Evolutionary conservation across 2,329 filamentous ascomycete species (phyloP).

Genomic region (Fusarium xyrophilum): DNA sequence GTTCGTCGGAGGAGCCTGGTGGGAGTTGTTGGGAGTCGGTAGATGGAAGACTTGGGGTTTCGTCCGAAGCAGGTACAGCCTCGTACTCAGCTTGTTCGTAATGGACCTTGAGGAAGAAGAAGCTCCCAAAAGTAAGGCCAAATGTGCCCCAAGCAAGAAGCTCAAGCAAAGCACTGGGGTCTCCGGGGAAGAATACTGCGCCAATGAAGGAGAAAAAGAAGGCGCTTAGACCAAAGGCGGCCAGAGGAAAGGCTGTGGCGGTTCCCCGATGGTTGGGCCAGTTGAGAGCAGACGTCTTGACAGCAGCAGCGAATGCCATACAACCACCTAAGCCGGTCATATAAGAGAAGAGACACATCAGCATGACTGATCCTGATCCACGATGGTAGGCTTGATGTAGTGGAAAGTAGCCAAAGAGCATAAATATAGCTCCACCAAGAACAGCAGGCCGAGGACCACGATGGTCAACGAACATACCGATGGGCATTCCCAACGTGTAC

Average conservation of each 20-base stretch:
- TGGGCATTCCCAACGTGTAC: constrained; percentile 88
- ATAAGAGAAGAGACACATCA: constrained; percentile 83
- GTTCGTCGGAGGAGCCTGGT: constrained; percentile 52
- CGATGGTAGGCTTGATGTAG: constrained; percentile 79
- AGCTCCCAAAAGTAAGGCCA: constrained; percentile 74
- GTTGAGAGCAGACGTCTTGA: constrained; percentile 88
- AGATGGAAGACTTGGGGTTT: constrained; percentile 17
- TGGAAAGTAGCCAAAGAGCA: constrained; percentile 85
- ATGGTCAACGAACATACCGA: constrained; percentile 85
- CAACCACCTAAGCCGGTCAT: constrained; percentile 89
- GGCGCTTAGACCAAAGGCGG: constrained; percentile 91
- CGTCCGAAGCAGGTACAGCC: constrained; percentile 54
- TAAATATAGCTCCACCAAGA: constrained; percentile 72
- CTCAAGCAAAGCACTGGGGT: constrained; percentile 81
- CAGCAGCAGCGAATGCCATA: constrained; percentile 84
- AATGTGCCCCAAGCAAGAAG: constrained; percentile 83
- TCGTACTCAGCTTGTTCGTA: constrained; percentile 64
- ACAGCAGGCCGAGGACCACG: constrained; percentile 82
- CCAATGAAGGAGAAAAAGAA: constrained; percentile 93
- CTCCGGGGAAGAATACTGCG: constrained; percentile 78
- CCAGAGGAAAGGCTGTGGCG: constrained; percentile 90
- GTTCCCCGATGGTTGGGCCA: constrained; percentile 92
- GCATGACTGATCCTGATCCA: constrained; percentile 64
- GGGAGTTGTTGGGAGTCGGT: constrained; percentile 48
- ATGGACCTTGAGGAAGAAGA: constrained; percentile 84